Evolutionary conservation across 2,329 filamentous ascomycete genomes (phyloP), one percentile per base, ranked within the genome.

Genomic region (Cytospora chrysosperma): DNA sequence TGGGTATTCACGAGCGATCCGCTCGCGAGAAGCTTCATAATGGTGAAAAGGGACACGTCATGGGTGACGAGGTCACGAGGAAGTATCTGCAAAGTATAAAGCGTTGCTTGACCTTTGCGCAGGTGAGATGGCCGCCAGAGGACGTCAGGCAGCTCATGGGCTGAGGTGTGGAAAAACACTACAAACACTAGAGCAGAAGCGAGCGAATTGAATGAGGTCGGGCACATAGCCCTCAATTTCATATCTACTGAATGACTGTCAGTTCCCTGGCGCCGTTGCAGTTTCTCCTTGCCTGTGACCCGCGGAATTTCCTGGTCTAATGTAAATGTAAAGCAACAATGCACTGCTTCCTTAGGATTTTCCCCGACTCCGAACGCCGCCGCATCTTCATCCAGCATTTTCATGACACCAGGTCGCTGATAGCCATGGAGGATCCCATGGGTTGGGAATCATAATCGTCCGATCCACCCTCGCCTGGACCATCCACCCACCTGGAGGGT

Each of bases 71-170:
- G 78, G 88, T 90, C 52, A 99, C 95, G 59, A 85, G 95, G 69
- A 99, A 98, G 79, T 97, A 93, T 74, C 77, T 99, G 69, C 95
- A 99, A 80, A 97, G 94, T 74, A 98, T 99, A 76, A 99, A 99
- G 82, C 84, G 95, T 53, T 97, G 93, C 73, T 78, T 99, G 73
- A 98, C 92, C 66, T 99, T 97, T 84, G 93, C 94, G 28, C 95
- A 99, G 78, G 93, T 95, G 32, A 87, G 94, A 70, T 99, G 95
- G 95, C 93, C 93, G 63, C 95, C 95, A 0, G 89, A 93, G 71
- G 94, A 98, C 79, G 84, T 95, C 70, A 83, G 92, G 73, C 95
- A 99, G 79, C 79, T 99, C 70, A 99, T 99, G 95, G 95, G 95
- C 17, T 95, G 76, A 47, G 19, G 43, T 10, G 19, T 19, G 21